A percentile compares a stretch with the other conserved stretches of the same genome.
Conservation (phyloP, 73 alveolate species). For the Paramecium caudatum region DNA sequence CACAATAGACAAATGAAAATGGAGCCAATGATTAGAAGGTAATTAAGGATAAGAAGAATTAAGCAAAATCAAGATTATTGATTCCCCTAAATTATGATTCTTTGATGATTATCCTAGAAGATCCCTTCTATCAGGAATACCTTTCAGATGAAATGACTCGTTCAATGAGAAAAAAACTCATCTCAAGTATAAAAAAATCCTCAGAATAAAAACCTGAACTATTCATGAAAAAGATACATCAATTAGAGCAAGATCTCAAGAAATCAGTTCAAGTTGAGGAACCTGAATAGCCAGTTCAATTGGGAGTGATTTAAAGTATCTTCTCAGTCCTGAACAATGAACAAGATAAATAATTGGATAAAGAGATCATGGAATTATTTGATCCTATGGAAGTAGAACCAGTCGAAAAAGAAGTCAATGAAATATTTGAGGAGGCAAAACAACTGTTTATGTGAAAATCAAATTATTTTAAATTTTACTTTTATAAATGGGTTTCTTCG, state of each 20-base stretch:
- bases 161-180: neutral
- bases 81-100: slow-evolving; percentile 62
- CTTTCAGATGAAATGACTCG: slow-evolving; percentile 1
- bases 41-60: neutral
- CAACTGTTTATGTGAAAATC: neutral
- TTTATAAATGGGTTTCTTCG: too few species aligned
- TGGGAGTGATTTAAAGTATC: slow-evolving; percentile 4
- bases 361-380: neutral
- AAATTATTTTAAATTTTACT: too few species aligned
- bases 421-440: neutral
- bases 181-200: neutral
- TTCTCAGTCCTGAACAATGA: neutral
- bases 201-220: neutral
- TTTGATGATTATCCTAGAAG: slow-evolving; percentile 36
- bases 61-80: neutral
- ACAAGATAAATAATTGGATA: neutral
- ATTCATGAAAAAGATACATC: neutral
- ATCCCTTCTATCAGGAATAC: slow-evolving; percentile 55
- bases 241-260: slow-evolving; percentile 18
- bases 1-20: neutral
- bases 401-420: neutral
- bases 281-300: neutral
- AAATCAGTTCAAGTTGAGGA: neutral
- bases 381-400: neutral
- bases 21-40: neutral